Base-by-base conservation (phyloP, 371 early-diverging fungal genomes). In the Dentiscutata heterogama region DNA sequence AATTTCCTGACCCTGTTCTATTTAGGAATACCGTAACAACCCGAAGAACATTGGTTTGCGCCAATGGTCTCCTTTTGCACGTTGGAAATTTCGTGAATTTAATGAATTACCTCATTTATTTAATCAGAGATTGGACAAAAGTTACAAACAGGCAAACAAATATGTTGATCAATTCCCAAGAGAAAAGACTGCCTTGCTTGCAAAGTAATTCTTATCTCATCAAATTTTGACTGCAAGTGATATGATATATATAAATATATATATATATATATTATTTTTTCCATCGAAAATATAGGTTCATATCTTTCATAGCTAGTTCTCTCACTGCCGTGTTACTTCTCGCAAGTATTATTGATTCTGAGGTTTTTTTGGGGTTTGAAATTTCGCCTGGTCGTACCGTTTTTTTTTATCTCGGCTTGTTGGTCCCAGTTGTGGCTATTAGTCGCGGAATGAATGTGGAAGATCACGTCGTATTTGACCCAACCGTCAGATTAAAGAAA, bases 91-190 rank as follows among this genome's bases (percentile, higher is more conserved):
- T 83, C 92, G 98, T 67, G 97, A 98, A 86, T 98, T 97, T 84
- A 98, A 99, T 86, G 99, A 99, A 85, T 89, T 97, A 16, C 97
- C 98, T 0, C 98, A 99, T 84, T 81, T 94, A 27, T 97, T 98
- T 83, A 88, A 92, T 71, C 84, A 87, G 27, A 92, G 99, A 6
- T 87, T 98, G 35, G 92, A 92, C 74, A 83, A 89, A 1, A 94
- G 95, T 39, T 91, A 94, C 85, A 90, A 88, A 4, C 83, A 88
- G 50, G 97, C 99, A 13, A 91, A 90, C 64, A 87, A 90, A 79
- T 99, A 99, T 84, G 86, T 98, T 65, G 88, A 92, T 60, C 97
- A 97, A 86, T 98, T 98, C 83, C 97, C 97, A 0, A 94, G 96
- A 72, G 92, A 94, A 68, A 92, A 94, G 60, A 89, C 95, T 2